Evolutionary conservation across 148 eudicot genomes (phyloP), one percentile per base, ranked within the genome.

Genomic region (Selenicereus undatus): DNA sequence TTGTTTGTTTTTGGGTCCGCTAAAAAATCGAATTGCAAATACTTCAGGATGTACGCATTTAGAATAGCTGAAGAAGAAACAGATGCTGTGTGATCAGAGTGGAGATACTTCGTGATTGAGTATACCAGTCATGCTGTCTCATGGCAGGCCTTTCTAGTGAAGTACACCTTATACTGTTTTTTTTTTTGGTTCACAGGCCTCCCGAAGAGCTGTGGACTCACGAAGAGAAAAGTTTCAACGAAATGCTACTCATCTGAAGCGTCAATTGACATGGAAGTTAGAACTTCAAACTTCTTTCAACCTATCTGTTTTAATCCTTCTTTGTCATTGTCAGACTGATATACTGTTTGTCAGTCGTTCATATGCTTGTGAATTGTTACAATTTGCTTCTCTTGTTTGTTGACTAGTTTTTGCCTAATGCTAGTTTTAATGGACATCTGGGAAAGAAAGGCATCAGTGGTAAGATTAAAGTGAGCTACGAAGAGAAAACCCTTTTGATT

Each of bases 371-470:
- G 35, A 58, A 68, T 14, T 78, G 51, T 79, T 73, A 48, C 24
- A 27, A 22, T 21, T 22, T 79, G 65, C 29, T 58, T 75, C 14
- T 0, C 45, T 56, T 48, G 22, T 42, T 43, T 36, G 45, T 36
- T 78, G 58, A 64, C 36, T 74, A 27, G 45, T 32, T 72, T 58
- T 72, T 58, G 52, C 27, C 32, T 88, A 11, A 72, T 82, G 73
- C 60, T 82, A 96, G 99, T 86, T 96, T 96, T 78, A 96, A 93
- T 88, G 91, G 90, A 2, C 97, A 93, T 88, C 85, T 96, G 85
- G 80, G 88, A 71, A 96, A 87, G 88, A 96, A 96, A 88, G 99
- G 98, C 36, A 92, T 96, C 78, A 96, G 95, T 83, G 99, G 99
- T 62, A 75, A 86, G 9, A 91, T 93, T 71, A 87, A 83, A 83